Percentiles rank a stretch among this genome's conserved stretches.
Conservation (phyloP, 768 basidiomycete species). For the Omphalotus guepiniiformis region DNA sequence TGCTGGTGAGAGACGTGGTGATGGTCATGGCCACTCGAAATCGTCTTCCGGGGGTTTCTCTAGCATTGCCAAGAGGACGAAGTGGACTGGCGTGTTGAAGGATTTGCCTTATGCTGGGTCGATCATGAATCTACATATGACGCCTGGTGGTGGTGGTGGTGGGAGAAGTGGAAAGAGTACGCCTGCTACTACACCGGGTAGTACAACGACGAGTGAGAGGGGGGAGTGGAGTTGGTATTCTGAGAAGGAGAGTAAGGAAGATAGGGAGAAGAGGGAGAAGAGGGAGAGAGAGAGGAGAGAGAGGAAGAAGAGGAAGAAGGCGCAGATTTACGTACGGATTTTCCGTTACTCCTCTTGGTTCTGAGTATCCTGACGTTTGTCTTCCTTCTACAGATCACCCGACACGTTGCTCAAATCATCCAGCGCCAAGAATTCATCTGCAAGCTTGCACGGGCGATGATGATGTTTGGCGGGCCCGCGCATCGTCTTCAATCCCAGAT, state of each 20-base stretch:
- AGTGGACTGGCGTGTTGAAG: slow-evolving; percentile 26
- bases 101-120: slow-evolving; percentile 30
- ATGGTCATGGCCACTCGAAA: too few relatives aligned
- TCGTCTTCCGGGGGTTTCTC: background rate
- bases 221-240: slow-evolving; percentile 16
- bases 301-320: slow-evolving; percentile 53
- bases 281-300: slow-evolving; percentile 33
- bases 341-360: background rate
- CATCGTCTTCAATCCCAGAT: slow-evolving; percentile 83
- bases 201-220: slow-evolving; percentile 22
- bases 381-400: slow-evolving; percentile 57
- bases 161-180: slow-evolving; percentile 19
- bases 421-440: slow-evolving; percentile 81
- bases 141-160: slow-evolving; percentile 4
- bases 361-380: background rate
- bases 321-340: slow-evolving; percentile 66
- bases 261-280: slow-evolving; percentile 11
- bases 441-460: slow-evolving; percentile 80
- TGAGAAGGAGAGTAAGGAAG: slow-evolving; percentile 14
- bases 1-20: background rate
- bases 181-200: slow-evolving; percentile 22
- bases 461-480: slow-evolving; percentile 85
- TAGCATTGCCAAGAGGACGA: slow-evolving; percentile 4
- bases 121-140: slow-evolving; percentile 13
- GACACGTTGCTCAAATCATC: slow-evolving; percentile 78